phyloP scores from a whole-genome alignment of 2,329 filamentous ascomycete genomes.

The Aquanectria penicillioides region DNA sequence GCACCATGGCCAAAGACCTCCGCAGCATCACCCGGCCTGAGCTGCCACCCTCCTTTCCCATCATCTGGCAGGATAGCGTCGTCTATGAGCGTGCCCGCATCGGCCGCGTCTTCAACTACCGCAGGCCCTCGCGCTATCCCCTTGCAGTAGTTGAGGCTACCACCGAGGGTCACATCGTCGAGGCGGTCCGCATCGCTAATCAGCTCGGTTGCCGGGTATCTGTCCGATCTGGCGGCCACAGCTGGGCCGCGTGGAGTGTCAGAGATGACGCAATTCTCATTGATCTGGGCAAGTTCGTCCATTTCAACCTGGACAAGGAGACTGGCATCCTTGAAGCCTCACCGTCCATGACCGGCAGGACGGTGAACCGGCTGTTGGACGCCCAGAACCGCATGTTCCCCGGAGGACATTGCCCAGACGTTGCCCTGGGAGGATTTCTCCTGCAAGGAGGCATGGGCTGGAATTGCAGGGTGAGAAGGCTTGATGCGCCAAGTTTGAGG shows the following conservation, averaged over 20 bases:
- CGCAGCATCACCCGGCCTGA: constrained; percentile 6
- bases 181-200: constrained; percentile 52
- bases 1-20: constrained; percentile 13
- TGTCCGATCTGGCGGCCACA: constrained; percentile 60
- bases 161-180: constrained; percentile 47
- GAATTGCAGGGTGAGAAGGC: constrained; percentile 60
- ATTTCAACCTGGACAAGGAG: constrained; percentile 50
- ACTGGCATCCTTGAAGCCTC: constrained; percentile 53
- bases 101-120: constrained; percentile 57
- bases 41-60: constrained; percentile 30
- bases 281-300: constrained; percentile 46
- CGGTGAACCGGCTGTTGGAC: constrained; percentile 52
- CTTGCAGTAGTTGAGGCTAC: constrained; percentile 54
- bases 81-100: constrained; percentile 41
- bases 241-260: constrained; percentile 60
- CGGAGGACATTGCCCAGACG: constrained; percentile 66
- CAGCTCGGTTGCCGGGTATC: constrained; percentile 47
- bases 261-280: constrained; percentile 56
- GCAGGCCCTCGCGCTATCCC: constrained; percentile 49
- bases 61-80: constrained; percentile 36
- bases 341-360: constrained; percentile 57
- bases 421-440: constrained; percentile 65
- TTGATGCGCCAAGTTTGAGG: too few relatives aligned
- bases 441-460: constrained; percentile 68
- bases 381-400: constrained; percentile 57